These are phyloP conservation scores for Fomitopsis palustris DNA, from an alignment of 1,284 basidiomycete genomes.

Conservation along the genomic window DNA sequence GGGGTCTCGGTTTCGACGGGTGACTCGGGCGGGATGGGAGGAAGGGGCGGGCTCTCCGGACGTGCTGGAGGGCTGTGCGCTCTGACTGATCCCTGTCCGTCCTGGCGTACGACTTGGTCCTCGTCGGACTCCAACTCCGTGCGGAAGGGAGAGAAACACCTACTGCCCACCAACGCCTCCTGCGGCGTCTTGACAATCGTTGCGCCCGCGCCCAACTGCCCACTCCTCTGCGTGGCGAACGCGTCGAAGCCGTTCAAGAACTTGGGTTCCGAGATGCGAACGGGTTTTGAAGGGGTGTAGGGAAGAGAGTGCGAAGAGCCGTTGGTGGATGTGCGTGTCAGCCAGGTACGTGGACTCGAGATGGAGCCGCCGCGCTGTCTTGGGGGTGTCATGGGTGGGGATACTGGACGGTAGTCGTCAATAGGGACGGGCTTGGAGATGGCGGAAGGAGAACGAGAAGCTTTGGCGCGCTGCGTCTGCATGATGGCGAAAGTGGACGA, in stretches of 20 bases:
- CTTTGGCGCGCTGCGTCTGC: conserved; percentile 16
- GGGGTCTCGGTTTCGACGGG: conserved; percentile 7
- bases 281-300: conserved; percentile 38
- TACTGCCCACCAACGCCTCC: conserved; percentile 50
- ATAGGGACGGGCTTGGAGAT: conserved; percentile 13
- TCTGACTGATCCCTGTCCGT: conserved; percentile 18
- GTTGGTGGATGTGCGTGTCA: conserved; percentile 29
- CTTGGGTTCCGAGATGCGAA: conserved; percentile 62
- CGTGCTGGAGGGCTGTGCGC: conserved; percentile 24
- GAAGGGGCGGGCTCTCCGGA: conserved; percentile 50
- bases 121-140: conserved; percentile 24
- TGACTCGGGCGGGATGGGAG: conserved; percentile 41
- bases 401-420: conserved; percentile 10
- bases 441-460: conserved; percentile 14
- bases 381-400: conserved; percentile 20
- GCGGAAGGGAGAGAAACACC: conserved; percentile 14
- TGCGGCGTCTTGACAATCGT: conserved; percentile 72
- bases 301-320: conserved; percentile 18
- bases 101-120: conserved; percentile 21
- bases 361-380: conserved; percentile 30
- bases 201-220: conserved; percentile 61
- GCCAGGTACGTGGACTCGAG: conserved; percentile 31
- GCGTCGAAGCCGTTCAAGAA: conserved; percentile 46
- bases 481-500: conserved; percentile 13
- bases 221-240: conserved; percentile 37